These are phyloP conservation scores for Glebionis coronaria DNA, from an alignment of 129 eudicot genomes.

Conservation along the genomic window DNA sequence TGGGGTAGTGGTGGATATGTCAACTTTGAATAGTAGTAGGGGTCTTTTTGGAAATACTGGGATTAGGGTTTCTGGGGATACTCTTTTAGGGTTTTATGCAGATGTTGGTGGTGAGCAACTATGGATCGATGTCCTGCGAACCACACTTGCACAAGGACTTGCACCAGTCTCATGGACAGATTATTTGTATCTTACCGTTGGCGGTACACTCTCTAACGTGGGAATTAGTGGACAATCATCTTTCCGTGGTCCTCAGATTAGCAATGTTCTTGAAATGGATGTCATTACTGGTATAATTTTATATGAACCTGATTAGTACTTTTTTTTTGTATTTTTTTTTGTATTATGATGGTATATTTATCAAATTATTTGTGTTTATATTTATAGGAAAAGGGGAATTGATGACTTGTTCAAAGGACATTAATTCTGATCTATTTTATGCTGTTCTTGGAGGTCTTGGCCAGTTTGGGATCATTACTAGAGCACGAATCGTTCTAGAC, in stretches of 20 bases:
- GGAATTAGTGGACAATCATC: conserved; percentile 36
- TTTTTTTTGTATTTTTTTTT: too few species aligned
- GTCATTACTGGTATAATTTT: conserved; percentile 30
- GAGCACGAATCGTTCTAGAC: conserved; percentile 42
- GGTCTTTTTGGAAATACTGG: conserved; percentile 4
- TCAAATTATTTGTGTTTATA: neutral
- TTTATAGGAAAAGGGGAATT: conserved; percentile 42
- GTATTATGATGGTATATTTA: too few species aligned
- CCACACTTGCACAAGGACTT: conserved; percentile 33
- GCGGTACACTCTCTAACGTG: conserved; percentile 36
- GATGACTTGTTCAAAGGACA: conserved; percentile 33
- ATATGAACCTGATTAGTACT: too few species aligned
- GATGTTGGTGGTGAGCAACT: conserved; percentile 42
- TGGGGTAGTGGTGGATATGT: conserved; percentile 40
- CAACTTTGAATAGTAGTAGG: conserved; percentile 14
- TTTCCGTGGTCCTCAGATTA: conserved; percentile 36
- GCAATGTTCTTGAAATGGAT: conserved; percentile 41
- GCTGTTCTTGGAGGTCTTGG: conserved; percentile 57
- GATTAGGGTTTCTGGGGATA: conserved; percentile 30
- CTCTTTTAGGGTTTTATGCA: conserved; percentile 34
- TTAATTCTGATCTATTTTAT: conserved; percentile 37
- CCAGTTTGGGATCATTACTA: conserved; percentile 49
- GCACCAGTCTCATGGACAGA: conserved; percentile 41
- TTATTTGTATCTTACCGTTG: conserved; percentile 37
- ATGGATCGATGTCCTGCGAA: conserved; percentile 31